Evolutionary conservation across 2,329 filamentous ascomycete genomes (phyloP).

Genomic region (Alternaria viburni): DNA sequence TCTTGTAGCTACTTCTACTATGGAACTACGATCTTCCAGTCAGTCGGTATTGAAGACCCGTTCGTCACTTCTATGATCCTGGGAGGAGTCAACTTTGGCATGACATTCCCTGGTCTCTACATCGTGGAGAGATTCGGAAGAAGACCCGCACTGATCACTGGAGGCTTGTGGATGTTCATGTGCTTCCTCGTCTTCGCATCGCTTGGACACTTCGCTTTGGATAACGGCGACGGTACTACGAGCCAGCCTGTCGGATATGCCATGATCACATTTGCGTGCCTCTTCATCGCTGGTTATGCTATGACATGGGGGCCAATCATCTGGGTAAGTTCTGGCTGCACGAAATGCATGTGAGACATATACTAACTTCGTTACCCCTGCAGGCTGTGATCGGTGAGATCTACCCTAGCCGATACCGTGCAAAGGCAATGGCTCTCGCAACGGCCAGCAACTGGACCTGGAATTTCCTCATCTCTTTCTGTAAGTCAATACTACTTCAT

Average conservation of each 20-base stretch:
- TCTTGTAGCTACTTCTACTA: slow-evolving; percentile 61
- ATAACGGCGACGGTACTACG: slow-evolving; percentile 37
- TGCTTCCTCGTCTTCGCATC: slow-evolving; percentile 65
- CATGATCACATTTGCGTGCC: slow-evolving; percentile 72
- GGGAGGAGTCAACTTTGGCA: slow-evolving; percentile 56
- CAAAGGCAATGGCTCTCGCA: slow-evolving; percentile 53
- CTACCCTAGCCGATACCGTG: slow-evolving; percentile 64
- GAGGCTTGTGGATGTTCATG: slow-evolving; percentile 57
- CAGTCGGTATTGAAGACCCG: slow-evolving; percentile 50
- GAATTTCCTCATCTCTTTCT: slow-evolving; percentile 64
- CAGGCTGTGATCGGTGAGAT: slow-evolving; percentile 64
- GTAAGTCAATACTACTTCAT: background rate
- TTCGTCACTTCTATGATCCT: slow-evolving; percentile 58
- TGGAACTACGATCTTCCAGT: slow-evolving; percentile 55
- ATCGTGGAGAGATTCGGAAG: slow-evolving; percentile 57
- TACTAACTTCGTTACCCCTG: no score
- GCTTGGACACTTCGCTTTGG: slow-evolving; percentile 54
- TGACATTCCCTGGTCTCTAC: slow-evolving; percentile 55
- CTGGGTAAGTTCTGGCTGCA: slow-evolving; percentile 59
- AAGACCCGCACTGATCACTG: slow-evolving; percentile 53
- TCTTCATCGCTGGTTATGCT: slow-evolving; percentile 71
- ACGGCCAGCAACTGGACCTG: slow-evolving; percentile 54
- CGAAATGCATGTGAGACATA: no score
- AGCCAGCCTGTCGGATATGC: slow-evolving; percentile 60
- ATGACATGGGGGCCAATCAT: slow-evolving; percentile 74